phyloP scores from a whole-genome alignment of 2,329 filamentous ascomycete species.

The Coleophoma crateriformis region DNA sequence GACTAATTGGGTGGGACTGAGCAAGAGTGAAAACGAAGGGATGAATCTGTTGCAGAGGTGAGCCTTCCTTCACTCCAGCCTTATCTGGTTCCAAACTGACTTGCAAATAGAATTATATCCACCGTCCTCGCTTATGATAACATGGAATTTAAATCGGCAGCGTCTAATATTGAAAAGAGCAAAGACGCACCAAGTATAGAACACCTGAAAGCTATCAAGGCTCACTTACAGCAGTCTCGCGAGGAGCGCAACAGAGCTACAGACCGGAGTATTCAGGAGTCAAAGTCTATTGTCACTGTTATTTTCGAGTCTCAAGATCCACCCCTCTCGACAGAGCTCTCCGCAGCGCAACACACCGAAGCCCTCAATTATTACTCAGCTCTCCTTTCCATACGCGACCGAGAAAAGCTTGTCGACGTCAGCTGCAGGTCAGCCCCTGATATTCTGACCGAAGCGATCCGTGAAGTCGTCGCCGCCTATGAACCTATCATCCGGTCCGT shows the following conservation, averaged over 20 bases:
- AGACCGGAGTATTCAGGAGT: conserved; percentile 40
- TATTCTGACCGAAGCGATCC: conserved; percentile 62
- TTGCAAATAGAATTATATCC: conserved; percentile 56
- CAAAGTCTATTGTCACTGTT: conserved; percentile 57
- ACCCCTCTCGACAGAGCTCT: conserved; percentile 38
- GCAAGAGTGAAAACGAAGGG: conserved; percentile 65
- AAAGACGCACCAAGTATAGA: conserved; percentile 54
- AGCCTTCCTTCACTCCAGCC: neutral
- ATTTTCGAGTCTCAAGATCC: conserved; percentile 55
- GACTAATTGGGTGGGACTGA: conserved; percentile 76
- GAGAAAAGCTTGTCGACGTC: conserved; percentile 62
- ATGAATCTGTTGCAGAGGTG: conserved; percentile 68
- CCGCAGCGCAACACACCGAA: conserved; percentile 54
- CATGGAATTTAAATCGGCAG: conserved; percentile 60
- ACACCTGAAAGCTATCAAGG: conserved; percentile 54
- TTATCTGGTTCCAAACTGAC: neutral
- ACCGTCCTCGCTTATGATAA: conserved; percentile 70
- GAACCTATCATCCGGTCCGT: conserved; percentile 70
- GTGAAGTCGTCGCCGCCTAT: conserved; percentile 60
- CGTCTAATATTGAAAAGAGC: conserved; percentile 58
- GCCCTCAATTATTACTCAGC: conserved; percentile 67
- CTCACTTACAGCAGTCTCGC: conserved; percentile 47
- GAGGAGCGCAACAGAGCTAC: conserved; percentile 55
- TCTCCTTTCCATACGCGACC: conserved; percentile 64
- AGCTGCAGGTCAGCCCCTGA: conserved; percentile 68